Conservation (phyloP, 139 green algal species). For the Mychonastes homosphaera region DNA sequence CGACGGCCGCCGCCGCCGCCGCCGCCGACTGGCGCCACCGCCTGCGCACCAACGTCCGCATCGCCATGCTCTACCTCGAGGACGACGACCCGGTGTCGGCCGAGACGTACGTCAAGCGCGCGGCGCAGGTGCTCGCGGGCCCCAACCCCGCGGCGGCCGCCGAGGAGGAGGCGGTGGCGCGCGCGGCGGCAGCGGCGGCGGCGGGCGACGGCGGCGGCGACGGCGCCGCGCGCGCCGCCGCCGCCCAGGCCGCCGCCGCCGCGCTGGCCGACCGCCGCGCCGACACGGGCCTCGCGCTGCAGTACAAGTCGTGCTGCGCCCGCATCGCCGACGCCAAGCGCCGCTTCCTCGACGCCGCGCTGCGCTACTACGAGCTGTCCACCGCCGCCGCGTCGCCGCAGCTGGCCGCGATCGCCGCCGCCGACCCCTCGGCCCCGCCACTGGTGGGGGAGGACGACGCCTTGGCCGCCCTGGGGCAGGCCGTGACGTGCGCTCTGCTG, state of each 20-base stretch:
- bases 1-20: no score
- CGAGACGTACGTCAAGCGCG: constrained; percentile 81
- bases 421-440: neutral
- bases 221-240: constrained; percentile 87
- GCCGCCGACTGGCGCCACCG: constrained; percentile 71
- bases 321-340: constrained; percentile 91
- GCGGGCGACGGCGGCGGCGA: constrained; percentile 74
- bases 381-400: constrained; percentile 4
- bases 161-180: no score
- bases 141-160: no score
- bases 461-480: constrained; percentile 47
- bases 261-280: constrained; percentile 77
- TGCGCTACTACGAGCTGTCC: constrained; percentile 31
- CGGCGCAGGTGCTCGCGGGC: no score
- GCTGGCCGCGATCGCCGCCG: neutral
- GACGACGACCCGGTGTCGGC: constrained; percentile 85
- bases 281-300: constrained; percentile 74
- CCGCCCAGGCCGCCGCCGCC: constrained; percentile 92
- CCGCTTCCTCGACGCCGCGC: constrained; percentile 24
- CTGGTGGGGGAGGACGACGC: constrained; percentile 1
- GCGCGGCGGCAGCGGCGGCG: no score
- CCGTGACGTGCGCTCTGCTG: constrained; percentile 86
- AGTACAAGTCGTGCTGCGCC: constrained; percentile 95
- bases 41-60: constrained; percentile 82
- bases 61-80: constrained; percentile 91